Evolutionary conservation across 1,139 yeast species (phyloP).

Genomic region (Hanseniaspora uvarum): DNA sequence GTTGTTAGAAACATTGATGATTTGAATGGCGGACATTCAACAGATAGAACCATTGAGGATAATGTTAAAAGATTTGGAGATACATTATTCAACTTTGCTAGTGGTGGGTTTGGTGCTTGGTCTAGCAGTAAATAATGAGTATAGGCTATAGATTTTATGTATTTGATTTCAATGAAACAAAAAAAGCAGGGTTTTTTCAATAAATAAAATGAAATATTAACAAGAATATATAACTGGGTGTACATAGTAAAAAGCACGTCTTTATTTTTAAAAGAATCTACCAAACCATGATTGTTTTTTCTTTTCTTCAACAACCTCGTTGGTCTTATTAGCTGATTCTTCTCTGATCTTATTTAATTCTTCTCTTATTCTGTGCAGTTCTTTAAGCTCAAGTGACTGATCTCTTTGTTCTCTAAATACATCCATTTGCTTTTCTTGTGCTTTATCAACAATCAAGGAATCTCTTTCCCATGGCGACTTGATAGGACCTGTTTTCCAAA

Average conservation of each 20-base stretch:
- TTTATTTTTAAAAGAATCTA: constrained; percentile 1
- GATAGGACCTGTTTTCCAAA: constrained; percentile 69
- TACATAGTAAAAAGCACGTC: background rate
- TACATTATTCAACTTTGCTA: constrained; percentile 16
- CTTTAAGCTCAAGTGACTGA: constrained; percentile 40
- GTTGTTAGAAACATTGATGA: constrained; percentile 67
- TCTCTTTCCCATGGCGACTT: constrained; percentile 51
- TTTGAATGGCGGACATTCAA: constrained; percentile 28
- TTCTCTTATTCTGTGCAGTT: constrained; percentile 39
- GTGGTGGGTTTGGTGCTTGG: constrained; percentile 18
- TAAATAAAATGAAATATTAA: background rate
- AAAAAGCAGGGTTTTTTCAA: background rate
- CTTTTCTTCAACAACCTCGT: constrained; percentile 32
- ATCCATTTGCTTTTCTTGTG: constrained; percentile 1
- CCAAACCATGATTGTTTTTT: constrained; percentile 20
- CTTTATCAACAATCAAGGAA: constrained; percentile 27
- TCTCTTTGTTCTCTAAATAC: constrained; percentile 36
- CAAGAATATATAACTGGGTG: background rate
- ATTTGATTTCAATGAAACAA: background rate
- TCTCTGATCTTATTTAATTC: constrained; percentile 33
- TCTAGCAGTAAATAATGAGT: constrained; percentile 3
- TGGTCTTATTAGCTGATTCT: constrained; percentile 33
- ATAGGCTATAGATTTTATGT: no score
- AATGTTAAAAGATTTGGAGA: constrained; percentile 14
- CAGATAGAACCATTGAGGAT: constrained; percentile 23